Conservation (phyloP, 2,329 filamentous ascomycete species). For the Talaromyces sp. region DNA sequence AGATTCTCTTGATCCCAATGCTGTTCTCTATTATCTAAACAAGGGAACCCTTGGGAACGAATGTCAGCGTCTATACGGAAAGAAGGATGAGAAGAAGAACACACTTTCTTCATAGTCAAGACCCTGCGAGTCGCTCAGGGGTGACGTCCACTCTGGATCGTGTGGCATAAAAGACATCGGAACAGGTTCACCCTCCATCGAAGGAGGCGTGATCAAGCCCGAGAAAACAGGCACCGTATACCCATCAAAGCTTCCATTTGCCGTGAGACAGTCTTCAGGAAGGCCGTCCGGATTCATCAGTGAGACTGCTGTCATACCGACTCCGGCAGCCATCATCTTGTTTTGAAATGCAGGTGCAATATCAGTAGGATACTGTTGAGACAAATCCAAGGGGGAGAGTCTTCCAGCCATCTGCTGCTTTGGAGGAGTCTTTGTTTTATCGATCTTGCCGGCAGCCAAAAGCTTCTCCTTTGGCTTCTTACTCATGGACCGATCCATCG, state of each 20-base stretch:
- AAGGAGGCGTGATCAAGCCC: conserved; percentile 12
- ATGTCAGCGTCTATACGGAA: background rate
- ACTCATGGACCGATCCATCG: conserved; percentile 3
- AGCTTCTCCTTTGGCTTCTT: conserved; percentile 6
- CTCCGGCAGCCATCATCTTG: background rate
- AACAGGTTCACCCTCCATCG: conserved; percentile 8
- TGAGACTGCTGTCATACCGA: background rate
- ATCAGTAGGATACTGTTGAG: background rate
- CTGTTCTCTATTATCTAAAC: conserved; percentile 10
- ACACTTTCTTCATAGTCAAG: conserved; percentile 9
- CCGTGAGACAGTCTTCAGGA: conserved; percentile 1
- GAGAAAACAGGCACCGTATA: conserved; percentile 3
- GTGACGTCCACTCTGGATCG: background rate
- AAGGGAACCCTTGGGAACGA: conserved; percentile 5
- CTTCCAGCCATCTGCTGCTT: background rate
- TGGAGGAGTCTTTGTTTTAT: conserved; percentile 2
- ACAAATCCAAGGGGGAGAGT: background rate
- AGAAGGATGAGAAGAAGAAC: background rate
- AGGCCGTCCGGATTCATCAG: background rate
- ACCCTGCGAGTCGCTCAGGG: conserved; percentile 3
- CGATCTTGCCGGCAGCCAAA: background rate
- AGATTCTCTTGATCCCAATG: conserved; percentile 11
- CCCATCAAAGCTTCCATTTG: conserved; percentile 4
- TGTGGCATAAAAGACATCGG: background rate
- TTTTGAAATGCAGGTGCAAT: conserved; percentile 2